These are phyloP conservation scores for Fusarium ramigenum DNA, from an alignment of 2,329 filamentous ascomycete species.

Conservation along the genomic window DNA sequence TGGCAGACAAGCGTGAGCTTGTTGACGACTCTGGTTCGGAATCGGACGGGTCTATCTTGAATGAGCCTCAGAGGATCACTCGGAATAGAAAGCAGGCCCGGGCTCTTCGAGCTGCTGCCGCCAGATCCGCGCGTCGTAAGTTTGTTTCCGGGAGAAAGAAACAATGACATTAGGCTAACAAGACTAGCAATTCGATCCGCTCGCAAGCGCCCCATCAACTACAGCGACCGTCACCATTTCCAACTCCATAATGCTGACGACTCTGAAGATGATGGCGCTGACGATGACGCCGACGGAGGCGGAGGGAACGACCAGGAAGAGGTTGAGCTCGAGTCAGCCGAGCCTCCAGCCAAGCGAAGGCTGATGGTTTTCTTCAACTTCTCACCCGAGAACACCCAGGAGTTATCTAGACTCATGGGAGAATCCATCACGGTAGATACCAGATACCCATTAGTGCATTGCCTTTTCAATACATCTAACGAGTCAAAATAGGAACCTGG, in stretches of 20 bases:
- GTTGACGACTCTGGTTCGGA: too few species aligned
- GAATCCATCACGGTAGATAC: too few species aligned
- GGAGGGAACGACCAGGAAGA: background rate
- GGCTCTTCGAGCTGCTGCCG: background rate
- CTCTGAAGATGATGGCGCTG: background rate
- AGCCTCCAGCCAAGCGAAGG: background rate
- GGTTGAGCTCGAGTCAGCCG: background rate
- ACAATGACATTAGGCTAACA: background rate
- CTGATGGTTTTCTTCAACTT: background rate
- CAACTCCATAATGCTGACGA: background rate
- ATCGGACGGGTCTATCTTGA: accelerated
- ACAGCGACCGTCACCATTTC: background rate
- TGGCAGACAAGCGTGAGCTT: background rate
- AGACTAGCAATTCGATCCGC: background rate
- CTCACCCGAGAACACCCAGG: background rate
- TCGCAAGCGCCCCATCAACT: background rate
- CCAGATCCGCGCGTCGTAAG: background rate
- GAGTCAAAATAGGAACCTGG: background rate
- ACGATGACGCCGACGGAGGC: background rate
- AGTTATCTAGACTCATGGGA: background rate
- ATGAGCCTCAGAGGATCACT: background rate
- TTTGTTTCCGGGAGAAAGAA: background rate
- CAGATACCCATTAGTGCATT: too few species aligned
- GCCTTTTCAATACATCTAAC: background rate
- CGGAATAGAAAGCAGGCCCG: background rate